Conservation (phyloP, 257 asterid genomes). For the Knoxia roxburghii region DNA sequence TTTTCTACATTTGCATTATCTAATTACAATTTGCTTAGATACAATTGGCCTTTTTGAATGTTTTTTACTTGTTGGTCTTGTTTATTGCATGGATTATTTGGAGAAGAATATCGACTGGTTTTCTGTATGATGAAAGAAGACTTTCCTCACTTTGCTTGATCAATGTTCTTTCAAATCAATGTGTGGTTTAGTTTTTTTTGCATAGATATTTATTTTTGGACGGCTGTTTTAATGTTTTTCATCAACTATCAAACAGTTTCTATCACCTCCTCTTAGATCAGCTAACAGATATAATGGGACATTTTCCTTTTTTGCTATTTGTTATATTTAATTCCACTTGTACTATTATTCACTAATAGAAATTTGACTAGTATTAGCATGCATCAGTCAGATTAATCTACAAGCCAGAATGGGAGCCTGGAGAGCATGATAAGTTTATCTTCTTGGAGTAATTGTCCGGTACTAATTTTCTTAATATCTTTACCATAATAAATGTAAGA, state of each 20-base stretch:
- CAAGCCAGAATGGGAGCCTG: not conserved
- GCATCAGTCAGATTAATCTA: not conserved
- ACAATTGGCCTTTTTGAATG: not conserved
- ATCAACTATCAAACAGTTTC: not conserved
- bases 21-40: conserved; percentile 2
- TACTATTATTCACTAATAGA: not conserved
- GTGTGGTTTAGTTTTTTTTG: not conserved
- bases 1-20: not conserved
- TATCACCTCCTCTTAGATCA: not conserved
- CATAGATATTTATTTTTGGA: not conserved
- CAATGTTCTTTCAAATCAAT: conserved; percentile 1
- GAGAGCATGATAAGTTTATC: not conserved
- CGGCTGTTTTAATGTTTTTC: not conserved
- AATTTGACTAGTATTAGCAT: not conserved
- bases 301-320: not conserved
- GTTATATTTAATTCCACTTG: not conserved
- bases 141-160: conserved; percentile 10
- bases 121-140: conserved; percentile 13
- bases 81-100: conserved; percentile 95
- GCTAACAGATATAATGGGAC: not conserved
- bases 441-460: too few species aligned
- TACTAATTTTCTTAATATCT: not conserved
- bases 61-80: conserved; percentile 52
- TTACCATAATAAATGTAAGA: too few species aligned
- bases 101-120: conserved; percentile 95